Evolutionary conservation across 1,284 basidiomycete genomes (phyloP).

Genomic region (Cryptococcus neoformans): DNA sequence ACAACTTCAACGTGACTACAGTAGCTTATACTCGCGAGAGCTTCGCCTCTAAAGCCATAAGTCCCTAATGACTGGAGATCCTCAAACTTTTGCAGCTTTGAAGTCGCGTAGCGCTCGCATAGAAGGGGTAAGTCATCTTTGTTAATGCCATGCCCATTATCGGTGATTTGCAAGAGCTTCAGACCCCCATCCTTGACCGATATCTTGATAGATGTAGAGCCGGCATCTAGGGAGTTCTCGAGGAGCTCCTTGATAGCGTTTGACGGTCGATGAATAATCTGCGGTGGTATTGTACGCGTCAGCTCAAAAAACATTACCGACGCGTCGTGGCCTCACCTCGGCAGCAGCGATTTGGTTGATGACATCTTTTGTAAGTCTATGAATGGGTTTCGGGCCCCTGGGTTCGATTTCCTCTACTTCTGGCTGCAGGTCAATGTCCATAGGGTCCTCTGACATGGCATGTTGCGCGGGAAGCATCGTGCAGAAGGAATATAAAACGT

Average conservation of each 20-base stretch:
- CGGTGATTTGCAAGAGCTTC: slow-evolving; percentile 93
- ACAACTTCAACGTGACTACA: slow-evolving; percentile 84
- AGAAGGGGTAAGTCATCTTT: slow-evolving; percentile 80
- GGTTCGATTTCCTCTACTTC: slow-evolving; percentile 12
- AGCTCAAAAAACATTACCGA: not conserved
- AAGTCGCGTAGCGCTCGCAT: slow-evolving; percentile 94
- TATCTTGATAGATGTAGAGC: slow-evolving; percentile 79
- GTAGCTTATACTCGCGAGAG: slow-evolving; percentile 93
- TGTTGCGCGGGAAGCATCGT: too few relatives aligned
- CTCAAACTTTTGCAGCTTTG: slow-evolving; percentile 81
- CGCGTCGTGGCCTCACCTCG: slow-evolving; percentile 48
- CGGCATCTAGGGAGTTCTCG: slow-evolving; percentile 93
- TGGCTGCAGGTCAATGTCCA: not conserved
- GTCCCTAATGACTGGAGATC: slow-evolving; percentile 84
- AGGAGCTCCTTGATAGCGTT: slow-evolving; percentile 96
- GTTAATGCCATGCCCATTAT: slow-evolving; percentile 92
- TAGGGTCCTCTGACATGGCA: too few relatives aligned
- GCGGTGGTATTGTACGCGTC: not conserved
- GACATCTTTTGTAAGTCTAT: slow-evolving; percentile 53
- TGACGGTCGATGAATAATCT: slow-evolving; percentile 95
- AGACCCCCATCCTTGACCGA: slow-evolving; percentile 94
- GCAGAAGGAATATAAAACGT: too few relatives aligned
- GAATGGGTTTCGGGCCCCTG: slow-evolving; percentile 44
- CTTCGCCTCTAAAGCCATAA: slow-evolving; percentile 97
- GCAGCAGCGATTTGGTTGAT: slow-evolving; percentile 63